phyloP scores from a whole-genome alignment of 2,329 filamentous ascomycete genomes.

The Fusarium nodosum region DNA sequence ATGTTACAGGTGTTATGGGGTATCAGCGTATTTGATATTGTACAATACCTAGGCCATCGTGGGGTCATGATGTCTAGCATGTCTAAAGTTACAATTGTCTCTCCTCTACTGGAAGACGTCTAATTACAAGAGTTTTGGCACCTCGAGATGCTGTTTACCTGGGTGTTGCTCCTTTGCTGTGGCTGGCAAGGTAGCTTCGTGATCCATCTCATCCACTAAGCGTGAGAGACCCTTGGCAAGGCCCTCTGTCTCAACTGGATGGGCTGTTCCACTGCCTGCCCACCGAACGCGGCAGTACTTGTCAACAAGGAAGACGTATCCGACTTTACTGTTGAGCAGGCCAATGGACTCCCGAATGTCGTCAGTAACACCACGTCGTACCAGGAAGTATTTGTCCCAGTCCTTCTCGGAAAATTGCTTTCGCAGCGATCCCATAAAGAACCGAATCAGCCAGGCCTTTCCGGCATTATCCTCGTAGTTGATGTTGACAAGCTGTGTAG shows the following conservation, averaged over 20 bases:
- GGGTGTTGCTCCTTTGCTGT: slow-evolving; percentile 54
- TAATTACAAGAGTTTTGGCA: slow-evolving; percentile 49
- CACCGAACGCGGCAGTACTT: slow-evolving; percentile 89
- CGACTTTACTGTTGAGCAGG: slow-evolving; percentile 89
- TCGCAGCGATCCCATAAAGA: slow-evolving; percentile 69
- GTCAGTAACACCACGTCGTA: slow-evolving; percentile 69
- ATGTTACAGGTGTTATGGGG: slow-evolving; percentile 55
- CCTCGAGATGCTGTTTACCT: slow-evolving; percentile 52
- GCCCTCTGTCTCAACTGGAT: slow-evolving; percentile 74
- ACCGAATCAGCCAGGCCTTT: slow-evolving; percentile 69
- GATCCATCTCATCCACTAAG: slow-evolving; percentile 70
- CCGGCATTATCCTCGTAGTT: slow-evolving; percentile 88
- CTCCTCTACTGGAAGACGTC: slow-evolving; percentile 28
- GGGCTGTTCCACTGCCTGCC: slow-evolving; percentile 84
- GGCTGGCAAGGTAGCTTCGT: slow-evolving; percentile 53
- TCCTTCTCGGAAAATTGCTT: slow-evolving; percentile 64
- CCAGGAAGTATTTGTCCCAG: slow-evolving; percentile 73
- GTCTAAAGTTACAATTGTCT: slow-evolving; percentile 44
- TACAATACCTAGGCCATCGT: slow-evolving; percentile 49
- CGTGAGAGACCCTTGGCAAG: slow-evolving; percentile 74
- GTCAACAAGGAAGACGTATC: slow-evolving; percentile 94
- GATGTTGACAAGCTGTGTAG: slow-evolving; percentile 83
- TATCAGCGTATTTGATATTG: slow-evolving; percentile 56
- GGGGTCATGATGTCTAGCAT: slow-evolving; percentile 46
- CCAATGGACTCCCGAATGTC: slow-evolving; percentile 74